Conservation (phyloP, 495 filamentous ascomycete genomes). For the Cercophora newfieldiana region DNA sequence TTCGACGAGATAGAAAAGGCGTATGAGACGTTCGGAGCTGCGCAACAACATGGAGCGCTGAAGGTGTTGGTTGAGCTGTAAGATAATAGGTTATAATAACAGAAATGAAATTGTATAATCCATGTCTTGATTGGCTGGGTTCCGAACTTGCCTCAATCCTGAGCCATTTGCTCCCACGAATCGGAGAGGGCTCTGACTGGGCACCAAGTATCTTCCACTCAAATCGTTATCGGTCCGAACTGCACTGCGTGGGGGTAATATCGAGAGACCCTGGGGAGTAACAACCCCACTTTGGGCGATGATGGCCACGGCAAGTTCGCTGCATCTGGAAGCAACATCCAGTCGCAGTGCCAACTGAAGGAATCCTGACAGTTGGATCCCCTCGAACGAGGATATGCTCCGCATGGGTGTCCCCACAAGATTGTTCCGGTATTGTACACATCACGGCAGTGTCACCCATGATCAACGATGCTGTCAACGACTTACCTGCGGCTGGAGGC, state of each 20-base stretch:
- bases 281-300: not conserved
- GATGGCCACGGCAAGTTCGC: not conserved
- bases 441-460: too few relatives aligned
- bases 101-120: not conserved
- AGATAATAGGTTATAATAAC: not conserved
- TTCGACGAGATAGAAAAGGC: constrained; percentile 41
- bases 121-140: not conserved
- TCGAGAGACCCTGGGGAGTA: not conserved
- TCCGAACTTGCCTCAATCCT: not conserved
- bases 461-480: too few relatives aligned
- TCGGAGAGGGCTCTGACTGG: too few relatives aligned
- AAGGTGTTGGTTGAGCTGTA: constrained; percentile 39
- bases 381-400: too few relatives aligned
- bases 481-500: too few relatives aligned
- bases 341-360: too few relatives aligned
- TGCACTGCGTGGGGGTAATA: not conserved
- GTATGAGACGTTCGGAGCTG: constrained; percentile 38
- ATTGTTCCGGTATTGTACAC: too few relatives aligned
- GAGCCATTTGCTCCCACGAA: too few relatives aligned
- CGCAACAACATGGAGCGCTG: constrained; percentile 36
- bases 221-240: not conserved
- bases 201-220: too few relatives aligned
- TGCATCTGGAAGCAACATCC: too few relatives aligned
- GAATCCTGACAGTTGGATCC: too few relatives aligned
- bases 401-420: too few relatives aligned